Evolutionary conservation across 441 rosid species (phyloP).

Genomic region (Jatropha podagrica): DNA sequence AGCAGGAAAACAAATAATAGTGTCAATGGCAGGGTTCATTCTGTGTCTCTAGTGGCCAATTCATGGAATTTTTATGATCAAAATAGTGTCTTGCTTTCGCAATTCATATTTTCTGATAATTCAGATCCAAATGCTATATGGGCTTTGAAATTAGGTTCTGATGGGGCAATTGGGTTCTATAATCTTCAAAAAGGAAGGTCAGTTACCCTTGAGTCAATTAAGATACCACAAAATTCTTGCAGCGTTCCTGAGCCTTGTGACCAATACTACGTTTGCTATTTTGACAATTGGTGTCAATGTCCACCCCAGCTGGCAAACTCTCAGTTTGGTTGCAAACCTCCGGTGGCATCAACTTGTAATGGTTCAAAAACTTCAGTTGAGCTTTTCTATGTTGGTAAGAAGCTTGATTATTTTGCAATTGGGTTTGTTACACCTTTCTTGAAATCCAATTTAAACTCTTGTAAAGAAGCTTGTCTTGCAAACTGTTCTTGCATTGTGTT

Average conservation of each 20-base stretch:
- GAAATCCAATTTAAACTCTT: conserved; percentile 44
- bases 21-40: conserved; percentile 36
- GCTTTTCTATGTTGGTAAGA: conserved; percentile 50
- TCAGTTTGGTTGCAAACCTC: conserved; percentile 44
- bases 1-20: conserved; percentile 39
- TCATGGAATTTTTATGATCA: conserved; percentile 74
- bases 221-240: conserved; percentile 52
- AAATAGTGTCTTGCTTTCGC: conserved; percentile 48
- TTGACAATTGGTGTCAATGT: conserved; percentile 54
- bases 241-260: conserved; percentile 65
- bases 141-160: conserved; percentile 53
- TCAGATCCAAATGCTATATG: conserved; percentile 53
- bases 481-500: conserved; percentile 73
- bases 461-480: conserved; percentile 55
- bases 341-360: conserved; percentile 54
- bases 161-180: conserved; percentile 54
- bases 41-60: conserved; percentile 43
- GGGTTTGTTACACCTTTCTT: conserved; percentile 45
- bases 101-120: conserved; percentile 34
- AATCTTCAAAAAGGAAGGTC: conserved; percentile 37
- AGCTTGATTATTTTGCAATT: conserved; percentile 65
- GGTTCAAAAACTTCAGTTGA: conserved; percentile 31
- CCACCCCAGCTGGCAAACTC: conserved; percentile 37
- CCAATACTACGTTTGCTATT: conserved; percentile 51
- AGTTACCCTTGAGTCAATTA: conserved; percentile 32